Conservation (phyloP, 1,139 yeast species). For the Yamadazyma triangularis region DNA sequence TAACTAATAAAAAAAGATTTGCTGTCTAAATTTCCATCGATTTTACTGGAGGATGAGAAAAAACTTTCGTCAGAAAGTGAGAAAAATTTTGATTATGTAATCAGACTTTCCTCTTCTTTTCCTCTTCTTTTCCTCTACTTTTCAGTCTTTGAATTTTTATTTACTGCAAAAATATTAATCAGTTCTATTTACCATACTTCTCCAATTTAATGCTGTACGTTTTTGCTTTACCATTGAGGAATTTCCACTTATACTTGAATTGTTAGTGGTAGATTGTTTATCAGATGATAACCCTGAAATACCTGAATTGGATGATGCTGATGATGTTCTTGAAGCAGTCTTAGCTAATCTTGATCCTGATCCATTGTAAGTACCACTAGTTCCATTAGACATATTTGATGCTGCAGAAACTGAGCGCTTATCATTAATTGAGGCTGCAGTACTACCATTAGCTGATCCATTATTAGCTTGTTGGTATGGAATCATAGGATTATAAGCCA, state of each 20-base stretch:
- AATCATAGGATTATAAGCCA: conserved; percentile 21
- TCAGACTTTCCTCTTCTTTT: too few species aligned
- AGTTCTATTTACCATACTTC: conserved; percentile 16
- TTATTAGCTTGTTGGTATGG: conserved; percentile 13
- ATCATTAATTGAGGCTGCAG: conserved; percentile 6
- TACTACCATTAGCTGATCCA: too few species aligned
- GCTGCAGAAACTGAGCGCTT: conserved; percentile 12
- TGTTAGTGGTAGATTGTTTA: conserved; percentile 9
- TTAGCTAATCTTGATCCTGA: conserved; percentile 24
- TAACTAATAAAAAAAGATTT: too few species aligned
- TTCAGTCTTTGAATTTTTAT: too few species aligned
- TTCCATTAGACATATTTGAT: conserved; percentile 14
- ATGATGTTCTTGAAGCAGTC: conserved; percentile 25
- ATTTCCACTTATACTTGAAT: conserved; percentile 7
- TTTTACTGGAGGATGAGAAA: conserved; percentile 3
- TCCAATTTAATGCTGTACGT: conserved; percentile 49
- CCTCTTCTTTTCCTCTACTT: too few species aligned
- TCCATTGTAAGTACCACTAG: conserved; percentile 4
- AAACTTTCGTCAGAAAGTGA: too few species aligned
- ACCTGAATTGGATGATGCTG: conserved; percentile 28
- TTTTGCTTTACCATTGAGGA: conserved; percentile 19
- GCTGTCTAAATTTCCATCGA: neutral
- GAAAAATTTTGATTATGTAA: too few species aligned
- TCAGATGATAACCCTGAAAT: conserved; percentile 19
- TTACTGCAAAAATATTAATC: too few species aligned